Evolutionary conservation across 805 yeast genomes (phyloP).

Genomic region (Cyberlindnera misumaiensis): DNA sequence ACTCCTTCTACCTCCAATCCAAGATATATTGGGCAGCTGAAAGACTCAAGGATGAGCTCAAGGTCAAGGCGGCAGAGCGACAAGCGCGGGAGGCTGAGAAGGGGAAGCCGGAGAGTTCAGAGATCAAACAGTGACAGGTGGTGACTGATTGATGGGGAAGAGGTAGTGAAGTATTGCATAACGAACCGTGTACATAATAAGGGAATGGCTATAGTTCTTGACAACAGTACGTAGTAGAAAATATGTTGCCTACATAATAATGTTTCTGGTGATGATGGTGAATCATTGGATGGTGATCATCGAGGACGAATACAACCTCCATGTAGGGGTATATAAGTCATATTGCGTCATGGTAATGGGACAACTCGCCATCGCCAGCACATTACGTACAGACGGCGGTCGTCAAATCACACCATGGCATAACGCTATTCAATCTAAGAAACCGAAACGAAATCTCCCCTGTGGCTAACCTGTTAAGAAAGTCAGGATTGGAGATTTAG

Average conservation of each 20-base stretch:
- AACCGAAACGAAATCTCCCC: slow-evolving; percentile 70
- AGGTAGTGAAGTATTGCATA: slow-evolving; percentile 1
- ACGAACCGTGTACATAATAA: slow-evolving; percentile 2
- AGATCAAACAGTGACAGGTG: slow-evolving; percentile 3
- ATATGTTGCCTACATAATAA: not conserved
- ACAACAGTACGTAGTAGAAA: not conserved
- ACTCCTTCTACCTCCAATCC: slow-evolving; percentile 87
- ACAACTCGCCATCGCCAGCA: slow-evolving; percentile 15
- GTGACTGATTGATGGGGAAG: not conserved
- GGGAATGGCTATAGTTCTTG: not conserved
- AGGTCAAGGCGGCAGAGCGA: slow-evolving; percentile 40
- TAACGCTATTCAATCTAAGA: slow-evolving; percentile 43
- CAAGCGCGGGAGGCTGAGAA: slow-evolving; percentile 15
- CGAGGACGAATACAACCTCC: not conserved
- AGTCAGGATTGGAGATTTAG: slow-evolving; percentile 61
- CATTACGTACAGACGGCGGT: slow-evolving; percentile 19
- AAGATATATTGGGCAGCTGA: slow-evolving; percentile 95
- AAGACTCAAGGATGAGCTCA: slow-evolving; percentile 72
- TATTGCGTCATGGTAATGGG: slow-evolving; percentile 26
- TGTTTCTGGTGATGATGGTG: too few species aligned
- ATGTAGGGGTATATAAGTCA: slow-evolving; percentile 2
- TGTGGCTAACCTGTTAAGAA: slow-evolving; percentile 67
- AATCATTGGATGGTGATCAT: too few species aligned
- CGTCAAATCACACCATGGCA: slow-evolving; percentile 19
- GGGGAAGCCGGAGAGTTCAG: slow-evolving; percentile 4